Evolutionary conservation across 1,284 basidiomycete genomes (phyloP).

Genomic region (Trichosporon faecale): DNA sequence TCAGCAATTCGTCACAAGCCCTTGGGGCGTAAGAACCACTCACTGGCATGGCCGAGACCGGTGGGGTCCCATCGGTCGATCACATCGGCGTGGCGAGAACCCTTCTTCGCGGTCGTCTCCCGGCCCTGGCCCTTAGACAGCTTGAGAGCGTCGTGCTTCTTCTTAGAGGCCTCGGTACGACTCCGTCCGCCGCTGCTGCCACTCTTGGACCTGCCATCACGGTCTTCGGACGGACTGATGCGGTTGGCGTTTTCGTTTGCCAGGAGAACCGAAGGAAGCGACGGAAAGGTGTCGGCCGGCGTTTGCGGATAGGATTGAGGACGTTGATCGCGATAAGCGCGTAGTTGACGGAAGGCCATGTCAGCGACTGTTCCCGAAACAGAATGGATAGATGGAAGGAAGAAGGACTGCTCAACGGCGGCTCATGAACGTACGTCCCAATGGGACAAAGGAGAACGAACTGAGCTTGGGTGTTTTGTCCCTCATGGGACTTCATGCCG

Average conservation of each 20-base stretch:
- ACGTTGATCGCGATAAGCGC: conserved; percentile 3
- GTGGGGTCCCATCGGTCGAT: conserved; percentile 53
- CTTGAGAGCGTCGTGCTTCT: conserved; percentile 3
- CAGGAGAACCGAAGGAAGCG: background rate
- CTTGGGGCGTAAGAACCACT: conserved; percentile 20
- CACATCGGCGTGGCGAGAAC: conserved; percentile 48
- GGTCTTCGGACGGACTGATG: conserved; percentile 1
- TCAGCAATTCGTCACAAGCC: conserved; percentile 4
- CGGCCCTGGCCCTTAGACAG: conserved; percentile 21
- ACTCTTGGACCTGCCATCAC: background rate
- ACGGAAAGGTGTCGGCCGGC: background rate
- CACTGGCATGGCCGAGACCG: conserved; percentile 48
- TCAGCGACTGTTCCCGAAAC: background rate
- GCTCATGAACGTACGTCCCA: background rate
- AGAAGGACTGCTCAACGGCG: background rate
- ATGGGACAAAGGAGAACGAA: background rate
- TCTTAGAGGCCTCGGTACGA: background rate
- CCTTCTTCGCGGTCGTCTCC: conserved; percentile 44
- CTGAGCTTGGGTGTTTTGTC: background rate
- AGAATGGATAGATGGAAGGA: background rate
- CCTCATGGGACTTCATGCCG: background rate
- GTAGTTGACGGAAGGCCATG: background rate
- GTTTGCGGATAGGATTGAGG: background rate
- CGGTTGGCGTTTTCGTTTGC: too few relatives aligned
- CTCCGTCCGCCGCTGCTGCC: conserved; percentile 4